Base-by-base conservation (phyloP, 352 stramenopile genomes). In the Globisporangium cederbergense region DNA sequence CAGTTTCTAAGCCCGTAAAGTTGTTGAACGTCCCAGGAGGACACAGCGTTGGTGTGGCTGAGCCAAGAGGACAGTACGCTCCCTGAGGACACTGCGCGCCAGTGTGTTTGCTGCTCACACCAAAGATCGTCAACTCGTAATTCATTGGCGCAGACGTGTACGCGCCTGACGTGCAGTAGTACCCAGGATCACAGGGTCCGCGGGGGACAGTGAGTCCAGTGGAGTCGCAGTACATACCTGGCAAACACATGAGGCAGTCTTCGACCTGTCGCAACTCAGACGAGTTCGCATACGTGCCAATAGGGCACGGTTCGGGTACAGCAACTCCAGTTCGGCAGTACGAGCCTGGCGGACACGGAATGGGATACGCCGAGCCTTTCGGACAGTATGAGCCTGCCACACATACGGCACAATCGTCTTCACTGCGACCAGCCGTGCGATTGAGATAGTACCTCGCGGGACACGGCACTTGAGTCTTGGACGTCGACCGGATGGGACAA, bases 181-280 rank as follows among this genome's bases (percentile, higher is more conserved):
- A 97, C 0, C 95, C 95, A 16, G 86, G 77, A 25, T 93, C 85
- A 57, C 95, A 98, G 3, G 78, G 83, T 14, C 84, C 83, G 10
- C 79, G 73, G 2, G 89, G 88, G 13, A 77, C 67, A 1, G 87
- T 93, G 36, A 97, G 79, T 0, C 67, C 86, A 20, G 78, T 93
- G 4, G 86, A 76, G 51, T 98, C 92, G 68, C 94, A 98, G 60
- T 96, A 98, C 75, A 88, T 88, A 1, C 95, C 94, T n/a, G 90
- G 84, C 16, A 86, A 73, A 64, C 95, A 98, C 36, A 74, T 58
- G 1, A 86, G 69, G 71, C 95, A 98, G 56, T 97, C 89, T 40
- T 96, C 81, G 11, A 93, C 83, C 54, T 79, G 77, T 38, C 75
- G 76, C 34, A 98, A 74, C 1, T 83, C 82, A 0, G 77, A 88